Base-by-base conservation (phyloP, 257 asterid genomes). In the Solanum rostratum region DNA sequence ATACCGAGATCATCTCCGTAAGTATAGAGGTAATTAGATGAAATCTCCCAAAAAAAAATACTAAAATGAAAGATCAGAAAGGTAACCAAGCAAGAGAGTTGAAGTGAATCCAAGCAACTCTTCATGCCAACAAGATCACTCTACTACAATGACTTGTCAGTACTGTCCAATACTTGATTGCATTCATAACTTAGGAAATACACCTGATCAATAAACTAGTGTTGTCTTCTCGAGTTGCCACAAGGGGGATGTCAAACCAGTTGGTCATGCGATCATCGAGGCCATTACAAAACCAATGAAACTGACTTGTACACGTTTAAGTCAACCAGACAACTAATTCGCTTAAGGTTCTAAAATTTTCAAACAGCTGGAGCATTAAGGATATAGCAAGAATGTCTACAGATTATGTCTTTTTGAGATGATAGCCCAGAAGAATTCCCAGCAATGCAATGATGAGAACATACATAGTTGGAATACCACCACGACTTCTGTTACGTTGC, bases 371-470 rank as follows among this genome's bases (percentile, higher is more conserved):
- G 73, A 83, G 84, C 49, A 83, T 76, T 71, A 65, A 37, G 81
- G 49, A 85, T 19, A 41, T 69, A 55, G 73, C 39, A 41, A 60
- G 60, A 66, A 78, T 63, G 84, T 82, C 83, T 41, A 54, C 46
- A 15, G 43, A 65, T 91, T 87, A 92, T 71, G 92, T 88, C 84
- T 84, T 92, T 94, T 93, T 94, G 91, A 94, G 78, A 84, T 93
- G 90, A 88, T 92, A 96, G 45, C 98, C 99, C 91, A 96, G 62
- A 13, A 94, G 85, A 82, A 95, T 86, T 88, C 97, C 95, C 74
- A 94, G 66, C 90, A 94, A 90, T 59, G 93, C 98, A 33, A 93
- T 84, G 19, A 92, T 84, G 84, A 95, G 57, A 62, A 93, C 97
- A 43, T 93, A 96, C 81, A 89, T 86, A 85, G 91, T 81, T 9